Evolutionary conservation across 2,329 filamentous ascomycete species (phyloP), one percentile per base, ranked within the genome.

Genomic region (Colletotrichum siamense): DNA sequence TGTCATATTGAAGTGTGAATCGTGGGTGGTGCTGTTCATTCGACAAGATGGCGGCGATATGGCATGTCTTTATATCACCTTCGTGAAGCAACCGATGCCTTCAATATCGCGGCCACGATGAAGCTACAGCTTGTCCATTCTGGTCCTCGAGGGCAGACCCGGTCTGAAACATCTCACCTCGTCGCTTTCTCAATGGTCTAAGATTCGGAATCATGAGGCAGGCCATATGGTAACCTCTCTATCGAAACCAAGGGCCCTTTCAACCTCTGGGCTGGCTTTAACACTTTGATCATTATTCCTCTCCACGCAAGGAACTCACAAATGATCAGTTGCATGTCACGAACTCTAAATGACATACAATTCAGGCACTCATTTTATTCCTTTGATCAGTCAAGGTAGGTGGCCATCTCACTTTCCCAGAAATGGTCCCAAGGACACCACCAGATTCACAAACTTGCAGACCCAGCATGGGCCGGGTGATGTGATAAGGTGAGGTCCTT

Each of bases 81-180:
- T 13, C 6, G 2, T 13, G 44, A 8, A 1, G 3, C 6, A 5
- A 22, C 2, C 1, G 44, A 52, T 22, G 44, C 44, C n/a, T 4
- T 52, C 10, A 52, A 52, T 24, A 13, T 2, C n/a, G 44, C 3
- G 44, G 44, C 44, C 44, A 22, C 44, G 9, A 13, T 52, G 44
- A 52, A 22, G 44, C 44, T 52, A 24, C 10, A 24, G 1, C 44
- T 24, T 52, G 9, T 24, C 4, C 44, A 52, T 52, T 52, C 44
- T 8, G 44, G 44, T 13, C 44, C n/a, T 8, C 44, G 44, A 52
- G 44, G 6, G n/a, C 44, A 52, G 44, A 52, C 44, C 44, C n/a
- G n/a, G 44, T 5, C n/a, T 52, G n/a, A 13, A 52, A 52, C 44
- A 52, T 22, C n/a, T 52, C 44, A 22, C 5, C 44, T 8, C n/a